phyloP scores from a whole-genome alignment of 2,329 filamentous ascomycete species.

The Aspergillus niger region DNA sequence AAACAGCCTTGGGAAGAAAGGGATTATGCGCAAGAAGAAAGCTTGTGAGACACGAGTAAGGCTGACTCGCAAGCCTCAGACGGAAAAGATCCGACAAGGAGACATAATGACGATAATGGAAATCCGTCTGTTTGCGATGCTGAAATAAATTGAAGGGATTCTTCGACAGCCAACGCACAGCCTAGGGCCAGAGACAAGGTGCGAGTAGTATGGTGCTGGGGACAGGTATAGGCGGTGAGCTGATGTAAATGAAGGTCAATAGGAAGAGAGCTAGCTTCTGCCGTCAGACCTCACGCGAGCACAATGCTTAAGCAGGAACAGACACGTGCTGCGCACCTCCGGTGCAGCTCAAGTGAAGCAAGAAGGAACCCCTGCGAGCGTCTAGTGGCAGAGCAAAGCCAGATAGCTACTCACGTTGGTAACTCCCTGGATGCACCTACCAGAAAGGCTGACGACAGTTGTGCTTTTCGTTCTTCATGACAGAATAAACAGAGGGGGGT shows the following conservation, averaged over 20 bases:
- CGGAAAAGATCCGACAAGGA: conserved; percentile 6
- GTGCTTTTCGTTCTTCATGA: background rate
- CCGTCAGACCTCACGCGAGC: conserved; percentile 5
- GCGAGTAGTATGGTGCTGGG: conserved; percentile 8
- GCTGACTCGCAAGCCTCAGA: conserved; percentile 14
- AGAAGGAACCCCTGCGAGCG: background rate
- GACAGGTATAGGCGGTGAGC: conserved; percentile 19
- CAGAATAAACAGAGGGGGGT: background rate
- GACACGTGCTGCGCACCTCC: conserved; percentile 2
- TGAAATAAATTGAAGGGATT: background rate
- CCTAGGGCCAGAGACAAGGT: conserved; percentile 6
- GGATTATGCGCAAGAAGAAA: background rate
- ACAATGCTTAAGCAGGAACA: background rate
- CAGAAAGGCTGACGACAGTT: background rate
- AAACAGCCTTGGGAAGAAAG: background rate
- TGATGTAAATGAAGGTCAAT: conserved; percentile 9
- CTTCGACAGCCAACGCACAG: background rate
- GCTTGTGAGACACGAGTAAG: conserved; percentile 9
- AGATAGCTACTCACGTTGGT: background rate
- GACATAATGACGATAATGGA: conserved; percentile 15
- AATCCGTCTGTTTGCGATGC: background rate
- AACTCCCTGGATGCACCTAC: background rate
- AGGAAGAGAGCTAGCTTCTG: background rate
- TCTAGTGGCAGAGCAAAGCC: background rate
- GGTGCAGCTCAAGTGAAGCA: conserved; percentile 3